Evolutionary conservation across 2,329 filamentous ascomycete genomes (phyloP), one percentile per base, ranked within the genome.

Genomic region (Neopestalotiopsis rosae): DNA sequence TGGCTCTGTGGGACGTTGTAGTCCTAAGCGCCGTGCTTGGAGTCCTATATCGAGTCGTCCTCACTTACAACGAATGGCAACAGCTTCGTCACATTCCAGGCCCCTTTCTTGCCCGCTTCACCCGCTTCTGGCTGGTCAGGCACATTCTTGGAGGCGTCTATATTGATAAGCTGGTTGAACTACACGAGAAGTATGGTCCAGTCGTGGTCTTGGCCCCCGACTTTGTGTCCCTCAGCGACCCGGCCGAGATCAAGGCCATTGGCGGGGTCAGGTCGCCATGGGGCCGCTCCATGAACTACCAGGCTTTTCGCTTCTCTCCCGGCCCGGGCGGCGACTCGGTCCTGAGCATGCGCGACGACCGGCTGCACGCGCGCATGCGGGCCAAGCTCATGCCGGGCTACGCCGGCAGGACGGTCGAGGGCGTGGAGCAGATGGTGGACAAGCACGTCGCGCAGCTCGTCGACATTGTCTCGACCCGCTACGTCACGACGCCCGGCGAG

Each of bases 361-460:
- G 74, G 14, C 76, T 78, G 61, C 87, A 85, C 74, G 76, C 74
- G 9, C 73, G 74, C 56, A 74, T 85, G 42, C 79, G 82, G 14
- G 81, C 83, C 14, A 86, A 87, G 71, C 84, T 67, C 73, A 79
- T 28, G 52, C 59, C n/a, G 10, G 49, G 74, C 71, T 88, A 88
- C 71, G 81, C 84, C 3, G 86, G 86, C 6, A 86, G 86, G 70
- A 87, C 88, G 49, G 85, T 87, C n/a, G 79, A 82, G 3, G 76
- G 78, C 5, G 74, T 88, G 0, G 86, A 89, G 71, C 71, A 77
- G 12, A 81, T 82, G 40, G 83, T 89, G 40, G 85, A 89, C 69
- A 73, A 79, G 17, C 82, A 84, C 58, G 78, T 89, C 6, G 68
- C 77, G 24, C 79, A 84, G 1, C 77, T 88, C 1, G 71, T 88